phyloP scores from a whole-genome alignment of 441 rosid genomes.

The Erodium texanum region DNA sequence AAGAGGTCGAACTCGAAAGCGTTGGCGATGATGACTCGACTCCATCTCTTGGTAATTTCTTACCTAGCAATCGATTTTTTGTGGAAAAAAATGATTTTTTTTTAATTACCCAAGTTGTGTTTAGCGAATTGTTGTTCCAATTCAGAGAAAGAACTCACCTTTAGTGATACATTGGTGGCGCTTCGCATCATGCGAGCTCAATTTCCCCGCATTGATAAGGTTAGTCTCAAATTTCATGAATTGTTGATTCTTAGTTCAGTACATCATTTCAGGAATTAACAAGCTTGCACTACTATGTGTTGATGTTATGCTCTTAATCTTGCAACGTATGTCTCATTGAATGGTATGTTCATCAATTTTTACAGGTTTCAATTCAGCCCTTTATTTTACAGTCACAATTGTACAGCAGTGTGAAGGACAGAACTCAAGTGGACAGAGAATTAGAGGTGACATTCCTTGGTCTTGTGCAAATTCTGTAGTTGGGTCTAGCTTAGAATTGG shows the following conservation, averaged over 20 bases:
- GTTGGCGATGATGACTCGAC: neutral
- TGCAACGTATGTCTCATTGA: neutral
- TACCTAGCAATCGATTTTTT: neutral
- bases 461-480: neutral
- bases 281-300: neutral
- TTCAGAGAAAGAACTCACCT: slow-evolving; percentile 22
- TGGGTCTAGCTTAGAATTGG: neutral
- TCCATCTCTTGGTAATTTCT: neutral
- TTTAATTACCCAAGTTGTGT: neutral
- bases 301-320: neutral
- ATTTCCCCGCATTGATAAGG: slow-evolving; percentile 23
- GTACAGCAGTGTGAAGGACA: slow-evolving; percentile 76
- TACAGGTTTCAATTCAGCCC: slow-evolving; percentile 60
- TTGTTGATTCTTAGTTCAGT: neutral
- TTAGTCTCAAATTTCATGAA: neutral
- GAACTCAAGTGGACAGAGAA: slow-evolving; percentile 90
- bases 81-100: neutral
- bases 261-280: neutral
- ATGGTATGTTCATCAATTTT: neutral
- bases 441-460: slow-evolving; percentile 45
- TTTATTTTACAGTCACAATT: slow-evolving; percentile 77
- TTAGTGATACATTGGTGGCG: slow-evolving; percentile 22
- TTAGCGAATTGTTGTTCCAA: neutral
- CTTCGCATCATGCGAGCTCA: slow-evolving; percentile 26
- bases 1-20: slow-evolving; percentile 4